These are phyloP conservation scores for Aspergillus sp. DNA, from an alignment of 2,329 filamentous ascomycete genomes.

Conservation along the genomic window DNA sequence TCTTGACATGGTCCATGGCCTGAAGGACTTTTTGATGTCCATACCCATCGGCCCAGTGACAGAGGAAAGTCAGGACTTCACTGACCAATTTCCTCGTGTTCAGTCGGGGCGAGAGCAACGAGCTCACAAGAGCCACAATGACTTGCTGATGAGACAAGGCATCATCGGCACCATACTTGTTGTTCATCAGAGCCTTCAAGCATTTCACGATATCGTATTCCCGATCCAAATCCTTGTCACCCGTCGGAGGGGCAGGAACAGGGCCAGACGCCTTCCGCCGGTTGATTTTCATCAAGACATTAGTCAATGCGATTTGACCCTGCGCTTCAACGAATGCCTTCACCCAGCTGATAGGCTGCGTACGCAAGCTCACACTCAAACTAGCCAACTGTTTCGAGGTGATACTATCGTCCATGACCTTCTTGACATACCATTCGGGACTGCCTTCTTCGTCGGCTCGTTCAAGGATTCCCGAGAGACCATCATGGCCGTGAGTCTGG, in stretches of 20 bases:
- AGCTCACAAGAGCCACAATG: conserved; percentile 81
- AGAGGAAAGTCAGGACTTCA: conserved; percentile 93
- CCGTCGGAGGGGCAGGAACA: conserved; percentile 58
- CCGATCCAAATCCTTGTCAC: conserved; percentile 79
- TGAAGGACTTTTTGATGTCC: conserved; percentile 93
- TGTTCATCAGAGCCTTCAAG: conserved; percentile 97
- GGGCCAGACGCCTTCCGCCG: conserved; percentile 76
- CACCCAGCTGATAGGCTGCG: conserved; percentile 97
- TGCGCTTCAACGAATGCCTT: conserved; percentile 95
- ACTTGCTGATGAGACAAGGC: conserved; percentile 87
- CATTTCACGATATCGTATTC: conserved; percentile 99
- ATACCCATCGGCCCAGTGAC: conserved; percentile 85
- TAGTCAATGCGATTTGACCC: conserved; percentile 92
- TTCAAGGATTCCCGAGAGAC: conserved; percentile 64
- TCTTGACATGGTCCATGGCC: conserved; percentile 88
- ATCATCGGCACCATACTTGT: conserved; percentile 97
- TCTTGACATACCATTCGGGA: conserved; percentile 96
- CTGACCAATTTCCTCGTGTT: conserved; percentile 93
- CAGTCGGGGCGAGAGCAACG: conserved; percentile 81
- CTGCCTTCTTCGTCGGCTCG: conserved; percentile 92
- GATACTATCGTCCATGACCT: conserved; percentile 93
- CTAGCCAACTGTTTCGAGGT: conserved; percentile 88
- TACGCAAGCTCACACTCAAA: conserved; percentile 89
- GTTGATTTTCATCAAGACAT: conserved; percentile 90
- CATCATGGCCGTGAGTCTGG: conserved; percentile 65